Evolutionary conservation across 2,329 filamentous ascomycete species (phyloP).

Genomic region (Magnaporthales sp.): DNA sequence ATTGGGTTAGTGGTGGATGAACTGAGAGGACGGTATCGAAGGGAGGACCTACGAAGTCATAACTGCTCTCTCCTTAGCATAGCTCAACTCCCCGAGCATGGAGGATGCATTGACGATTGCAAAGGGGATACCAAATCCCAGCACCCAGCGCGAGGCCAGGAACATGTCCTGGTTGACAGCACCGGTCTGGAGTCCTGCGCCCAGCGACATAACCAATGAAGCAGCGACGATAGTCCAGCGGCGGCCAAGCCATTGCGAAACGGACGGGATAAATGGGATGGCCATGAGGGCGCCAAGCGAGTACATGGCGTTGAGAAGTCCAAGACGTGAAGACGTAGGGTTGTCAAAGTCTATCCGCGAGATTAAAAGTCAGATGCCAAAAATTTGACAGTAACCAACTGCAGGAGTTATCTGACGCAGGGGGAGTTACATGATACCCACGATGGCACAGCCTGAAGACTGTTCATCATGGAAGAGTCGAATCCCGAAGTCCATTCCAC

Average conservation of each 20-base stretch:
- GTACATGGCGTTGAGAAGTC: conserved; percentile 32
- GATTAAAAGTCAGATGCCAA: neutral
- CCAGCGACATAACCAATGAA: conserved; percentile 25
- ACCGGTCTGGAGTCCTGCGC: conserved; percentile 25
- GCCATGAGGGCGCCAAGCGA: conserved; percentile 32
- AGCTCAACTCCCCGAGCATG: conserved; percentile 26
- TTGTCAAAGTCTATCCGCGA: conserved; percentile 26
- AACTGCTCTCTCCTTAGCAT: conserved; percentile 21
- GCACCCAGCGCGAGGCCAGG: conserved; percentile 9
- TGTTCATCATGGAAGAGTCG: conserved; percentile 35
- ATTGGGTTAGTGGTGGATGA: neutral
- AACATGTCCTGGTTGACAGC: conserved; percentile 22
- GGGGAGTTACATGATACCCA: conserved; percentile 26
- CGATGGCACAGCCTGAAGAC: conserved; percentile 27
- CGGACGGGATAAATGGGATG: conserved; percentile 28
- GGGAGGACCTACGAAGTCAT: conserved; percentile 15
- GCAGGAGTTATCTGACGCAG: too few relatives aligned
- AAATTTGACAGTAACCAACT: neutral
- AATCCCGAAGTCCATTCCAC: conserved; percentile 35
- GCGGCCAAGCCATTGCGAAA: conserved; percentile 29
- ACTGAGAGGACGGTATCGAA: too few relatives aligned
- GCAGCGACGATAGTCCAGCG: conserved; percentile 23
- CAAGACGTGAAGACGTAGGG: conserved; percentile 27
- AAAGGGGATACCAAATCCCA: conserved; percentile 13
- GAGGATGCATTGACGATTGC: conserved; percentile 21